Conservation (phyloP, 2,329 filamentous ascomycete genomes). For the Cercospora sesami region DNA sequence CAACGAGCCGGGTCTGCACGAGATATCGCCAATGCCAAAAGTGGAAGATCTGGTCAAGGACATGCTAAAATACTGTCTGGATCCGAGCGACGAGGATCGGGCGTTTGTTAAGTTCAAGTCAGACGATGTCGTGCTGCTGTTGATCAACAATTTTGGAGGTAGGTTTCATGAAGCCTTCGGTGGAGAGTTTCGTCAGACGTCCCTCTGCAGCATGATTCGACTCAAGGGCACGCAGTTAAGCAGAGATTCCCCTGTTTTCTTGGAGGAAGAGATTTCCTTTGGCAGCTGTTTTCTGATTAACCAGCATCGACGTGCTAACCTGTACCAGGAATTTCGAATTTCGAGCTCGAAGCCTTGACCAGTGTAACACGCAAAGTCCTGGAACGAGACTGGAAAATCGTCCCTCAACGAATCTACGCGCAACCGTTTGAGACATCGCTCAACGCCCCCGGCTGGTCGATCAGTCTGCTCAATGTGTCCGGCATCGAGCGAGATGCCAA, state of each 20-base stretch:
- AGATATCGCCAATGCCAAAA: slow-evolving; percentile 50
- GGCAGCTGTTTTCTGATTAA: neutral
- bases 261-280: neutral
- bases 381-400: slow-evolving; percentile 51
- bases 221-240: neutral
- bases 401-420: slow-evolving; percentile 50
- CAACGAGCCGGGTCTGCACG: slow-evolving; percentile 52
- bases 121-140: slow-evolving; percentile 48
- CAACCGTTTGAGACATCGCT: slow-evolving; percentile 55
- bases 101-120: slow-evolving; percentile 52
- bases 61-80: slow-evolving; percentile 52
- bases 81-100: slow-evolving; percentile 50
- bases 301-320: neutral
- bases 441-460: slow-evolving; percentile 58
- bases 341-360: slow-evolving; percentile 52
- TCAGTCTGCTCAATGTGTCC: slow-evolving; percentile 56
- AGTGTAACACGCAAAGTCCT: slow-evolving; percentile 45
- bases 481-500: slow-evolving; percentile 47
- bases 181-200: neutral
- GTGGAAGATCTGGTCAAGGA: slow-evolving; percentile 51
- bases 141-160: slow-evolving; percentile 54
- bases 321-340: slow-evolving; percentile 40
- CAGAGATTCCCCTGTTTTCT: neutral
- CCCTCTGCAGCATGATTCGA: neutral
- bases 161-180: neutral